These are phyloP conservation scores for Colletotrichum simmondsii DNA, from an alignment of 2,329 filamentous ascomycete genomes.

Conservation along the genomic window DNA sequence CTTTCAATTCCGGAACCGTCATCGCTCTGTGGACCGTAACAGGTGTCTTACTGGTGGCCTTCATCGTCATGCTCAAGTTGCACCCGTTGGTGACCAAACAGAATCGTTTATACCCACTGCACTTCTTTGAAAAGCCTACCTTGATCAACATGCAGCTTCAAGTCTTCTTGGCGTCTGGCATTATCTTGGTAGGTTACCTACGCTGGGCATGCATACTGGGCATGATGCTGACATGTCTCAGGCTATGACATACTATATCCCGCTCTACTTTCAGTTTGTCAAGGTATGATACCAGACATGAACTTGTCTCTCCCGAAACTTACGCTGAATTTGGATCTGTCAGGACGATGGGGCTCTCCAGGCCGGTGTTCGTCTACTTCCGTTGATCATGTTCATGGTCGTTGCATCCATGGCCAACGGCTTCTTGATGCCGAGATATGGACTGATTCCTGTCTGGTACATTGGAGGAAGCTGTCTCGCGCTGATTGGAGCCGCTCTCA, in stretches of 20 bases:
- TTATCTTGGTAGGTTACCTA: slow-evolving; percentile 27
- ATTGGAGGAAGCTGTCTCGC: slow-evolving; percentile 45
- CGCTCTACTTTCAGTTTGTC: slow-evolving; percentile 60
- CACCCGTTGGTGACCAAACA: slow-evolving; percentile 49
- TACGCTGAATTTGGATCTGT: background rate
- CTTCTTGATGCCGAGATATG: slow-evolving; percentile 44
- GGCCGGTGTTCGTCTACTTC: slow-evolving; percentile 50
- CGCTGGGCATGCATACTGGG: slow-evolving; percentile 12
- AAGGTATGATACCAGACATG: slow-evolving; percentile 22
- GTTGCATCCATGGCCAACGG: slow-evolving; percentile 49
- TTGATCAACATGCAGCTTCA: slow-evolving; percentile 36
- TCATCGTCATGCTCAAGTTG: slow-evolving; percentile 52
- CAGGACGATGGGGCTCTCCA: slow-evolving; percentile 48
- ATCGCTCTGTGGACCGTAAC: slow-evolving; percentile 58
- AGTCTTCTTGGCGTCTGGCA: slow-evolving; percentile 35
- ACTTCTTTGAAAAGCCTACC: slow-evolving; percentile 45
- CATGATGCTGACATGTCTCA: background rate
- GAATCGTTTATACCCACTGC: slow-evolving; percentile 50
- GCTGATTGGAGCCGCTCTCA: slow-evolving; percentile 45
- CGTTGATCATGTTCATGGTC: slow-evolving; percentile 50
- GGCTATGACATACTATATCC: slow-evolving; percentile 54
- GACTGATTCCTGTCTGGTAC: slow-evolving; percentile 51
- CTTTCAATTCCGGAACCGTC: slow-evolving; percentile 54
- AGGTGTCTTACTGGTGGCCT: slow-evolving; percentile 51
- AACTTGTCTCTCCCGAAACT: background rate